Base-by-base conservation (phyloP, 805 yeast genomes). In the Metschnikowia aberdeeniae region DNA sequence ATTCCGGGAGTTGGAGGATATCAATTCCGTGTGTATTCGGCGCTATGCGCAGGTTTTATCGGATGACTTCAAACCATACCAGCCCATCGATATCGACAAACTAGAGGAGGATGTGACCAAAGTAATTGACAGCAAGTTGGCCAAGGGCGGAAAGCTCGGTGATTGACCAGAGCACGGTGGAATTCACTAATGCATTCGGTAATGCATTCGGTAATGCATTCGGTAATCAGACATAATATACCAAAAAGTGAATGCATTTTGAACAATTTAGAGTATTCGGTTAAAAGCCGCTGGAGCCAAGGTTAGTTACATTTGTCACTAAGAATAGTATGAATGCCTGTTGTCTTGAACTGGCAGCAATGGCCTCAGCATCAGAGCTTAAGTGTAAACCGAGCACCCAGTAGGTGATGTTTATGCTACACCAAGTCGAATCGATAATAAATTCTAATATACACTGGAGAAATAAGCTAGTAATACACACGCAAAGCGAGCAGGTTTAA, bases 1-100 rank as follows among this genome's bases (percentile, higher is more conserved):
- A 4, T 69, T 61, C 42, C 47, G 53, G 24, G 90, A 82, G 47
- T 70, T 80, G 40, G 92, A 83, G 60, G 77, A 82, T 54, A 22
- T 35, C 27, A 67, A 70, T 1, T 67, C 75, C 6, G 68, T 76
- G 29, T 83, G 88, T 61, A 65, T 80, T 36, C 61, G 67, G 11
- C 64, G 65, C 17, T 84, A 84, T 83, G 66, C 73, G 19, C 59
- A 69, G 11, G 44, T 70, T 17, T 66, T 71, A 19, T 56, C 61
- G 17, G 68, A 68, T 39, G 60, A 54, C 28, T 65, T 58, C 47
- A 40, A 26, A 24, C 52, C 55, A 6, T 43, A 48, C 36, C 26
- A 44, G 19, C 56, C 59, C 6, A 28, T 62, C 3, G 60, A 66
- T 45, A 43, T 66, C 6, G 60, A 63, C 28, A 45, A 43, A 26